phyloP scores from a whole-genome alignment of 805 yeast species.

The Nakazawaea siamensis region DNA sequence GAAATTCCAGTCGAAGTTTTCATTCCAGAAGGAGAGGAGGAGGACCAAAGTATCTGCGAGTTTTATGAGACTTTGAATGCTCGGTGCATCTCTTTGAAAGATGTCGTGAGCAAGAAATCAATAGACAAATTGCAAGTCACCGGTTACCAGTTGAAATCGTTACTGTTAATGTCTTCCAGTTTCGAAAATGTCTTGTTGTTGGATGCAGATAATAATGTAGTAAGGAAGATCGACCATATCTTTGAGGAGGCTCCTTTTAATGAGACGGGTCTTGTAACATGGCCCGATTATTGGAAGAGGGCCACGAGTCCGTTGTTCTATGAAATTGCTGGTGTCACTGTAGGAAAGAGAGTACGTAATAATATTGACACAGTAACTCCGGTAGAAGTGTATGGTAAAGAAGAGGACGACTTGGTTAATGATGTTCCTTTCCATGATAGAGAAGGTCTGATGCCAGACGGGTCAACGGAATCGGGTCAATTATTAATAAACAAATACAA shows the following conservation, averaged over 20 bases:
- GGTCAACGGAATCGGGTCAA: conserved; percentile 52
- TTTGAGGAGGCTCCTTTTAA: conserved; percentile 50
- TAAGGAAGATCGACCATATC: conserved; percentile 38
- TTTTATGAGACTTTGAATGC: conserved; percentile 44
- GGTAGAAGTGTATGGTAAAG: conserved; percentile 8
- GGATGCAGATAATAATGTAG: conserved; percentile 46
- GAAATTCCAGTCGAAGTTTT: conserved; percentile 40
- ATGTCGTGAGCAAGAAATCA: conserved; percentile 38
- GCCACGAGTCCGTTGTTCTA: conserved; percentile 45
- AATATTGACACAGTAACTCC: conserved; percentile 20
- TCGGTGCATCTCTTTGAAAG: conserved; percentile 45
- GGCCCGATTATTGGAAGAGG: conserved; percentile 58
- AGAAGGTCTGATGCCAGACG: conserved; percentile 43
- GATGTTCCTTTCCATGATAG: conserved; percentile 40
- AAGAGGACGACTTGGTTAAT: conserved; percentile 1
- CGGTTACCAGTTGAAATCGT: conserved; percentile 39
- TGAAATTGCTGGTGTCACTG: conserved; percentile 29
- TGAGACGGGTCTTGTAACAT: conserved; percentile 40
- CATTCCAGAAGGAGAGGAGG: conserved; percentile 38
- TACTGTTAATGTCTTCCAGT: conserved; percentile 41
- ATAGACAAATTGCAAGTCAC: conserved; percentile 30
- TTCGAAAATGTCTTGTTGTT: conserved; percentile 44
- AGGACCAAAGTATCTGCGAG: conserved; percentile 35
- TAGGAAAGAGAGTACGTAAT: conserved; percentile 26
- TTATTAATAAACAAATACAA: conserved; percentile 38